phyloP scores from a whole-genome alignment of 306 rosid genomes.

The Vigna nakashimae region DNA sequence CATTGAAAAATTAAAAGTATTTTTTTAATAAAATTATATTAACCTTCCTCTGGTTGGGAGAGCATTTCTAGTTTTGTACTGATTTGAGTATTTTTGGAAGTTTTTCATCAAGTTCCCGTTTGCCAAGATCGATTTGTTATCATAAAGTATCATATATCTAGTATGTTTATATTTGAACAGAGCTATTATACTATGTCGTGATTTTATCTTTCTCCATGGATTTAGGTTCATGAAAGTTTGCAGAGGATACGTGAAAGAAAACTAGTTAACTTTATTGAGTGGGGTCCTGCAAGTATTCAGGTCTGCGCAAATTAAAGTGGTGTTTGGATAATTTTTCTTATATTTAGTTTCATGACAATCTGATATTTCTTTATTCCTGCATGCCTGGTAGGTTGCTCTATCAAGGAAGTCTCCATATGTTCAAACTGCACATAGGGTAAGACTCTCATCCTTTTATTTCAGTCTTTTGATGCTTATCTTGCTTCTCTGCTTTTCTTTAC shows the following conservation, averaged over 20 bases:
- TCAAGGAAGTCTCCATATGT: conserved; percentile 99
- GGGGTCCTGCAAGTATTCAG: conserved; percentile 99
- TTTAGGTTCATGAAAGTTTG: conserved; percentile 98
- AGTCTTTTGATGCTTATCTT: conserved; percentile 18
- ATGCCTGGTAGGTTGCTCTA: conserved; percentile 78
- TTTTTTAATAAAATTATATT: not conserved
- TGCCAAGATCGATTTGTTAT: conserved; percentile 29
- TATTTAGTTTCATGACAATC: conserved; percentile 22
- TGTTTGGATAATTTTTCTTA: conserved; percentile 31
- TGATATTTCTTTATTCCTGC: conserved; percentile 10
- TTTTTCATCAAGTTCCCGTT: conserved; percentile 28
- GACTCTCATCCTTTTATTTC: conserved; percentile 31
- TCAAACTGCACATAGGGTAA: conserved; percentile 96
- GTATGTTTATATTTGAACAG: conserved; percentile 15
- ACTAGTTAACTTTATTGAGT: conserved; percentile 95
- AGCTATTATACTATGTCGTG: conserved; percentile 30
- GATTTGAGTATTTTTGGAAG: not conserved
- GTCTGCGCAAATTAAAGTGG: conserved; percentile 49
- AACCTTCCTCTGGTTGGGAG: conserved; percentile 3
- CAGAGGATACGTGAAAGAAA: conserved; percentile 99
- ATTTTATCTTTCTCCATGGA: conserved; percentile 42
- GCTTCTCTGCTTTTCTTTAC: conserved; percentile 16
- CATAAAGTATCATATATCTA: conserved; percentile 16
- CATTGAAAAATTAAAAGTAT: not conserved
- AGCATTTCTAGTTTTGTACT: conserved; percentile 23